Evolutionary conservation across 495 filamentous ascomycete species (phyloP).

Genomic region (Penicilliopsis zonata): DNA sequence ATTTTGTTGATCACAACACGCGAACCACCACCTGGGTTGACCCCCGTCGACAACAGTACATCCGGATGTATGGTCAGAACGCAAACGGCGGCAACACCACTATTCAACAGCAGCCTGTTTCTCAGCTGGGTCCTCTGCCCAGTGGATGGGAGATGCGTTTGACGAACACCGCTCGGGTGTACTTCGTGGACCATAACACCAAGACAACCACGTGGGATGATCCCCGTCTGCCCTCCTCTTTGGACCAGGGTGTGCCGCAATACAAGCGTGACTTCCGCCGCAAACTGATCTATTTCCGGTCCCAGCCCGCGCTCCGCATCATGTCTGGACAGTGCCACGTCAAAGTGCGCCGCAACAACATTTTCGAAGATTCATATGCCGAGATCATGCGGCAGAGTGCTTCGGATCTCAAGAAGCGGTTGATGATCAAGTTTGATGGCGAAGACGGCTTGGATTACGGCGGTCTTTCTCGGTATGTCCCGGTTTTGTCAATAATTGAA

Average conservation of each 20-base stretch:
- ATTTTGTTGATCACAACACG: constrained; percentile 99
- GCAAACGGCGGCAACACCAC: constrained; percentile 62
- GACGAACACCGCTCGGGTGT: constrained; percentile 93
- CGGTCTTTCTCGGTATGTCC: constrained; percentile 78
- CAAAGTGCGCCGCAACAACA: constrained; percentile 91
- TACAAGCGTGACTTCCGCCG: constrained; percentile 98
- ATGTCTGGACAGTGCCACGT: constrained; percentile 95
- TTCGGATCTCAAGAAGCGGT: constrained; percentile 90
- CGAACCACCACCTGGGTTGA: constrained; percentile 99
- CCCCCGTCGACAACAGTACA: constrained; percentile 93
- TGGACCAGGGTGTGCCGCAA: constrained; percentile 97
- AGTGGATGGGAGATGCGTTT: constrained; percentile 99
- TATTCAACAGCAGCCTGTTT: constrained; percentile 95
- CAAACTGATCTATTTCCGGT: constrained; percentile 98
- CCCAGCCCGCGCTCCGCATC: constrained; percentile 90
- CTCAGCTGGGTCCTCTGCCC: constrained; percentile 89
- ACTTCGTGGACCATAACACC: constrained; percentile 99
- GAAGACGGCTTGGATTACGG: constrained; percentile 98
- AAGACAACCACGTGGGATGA: constrained; percentile 99
- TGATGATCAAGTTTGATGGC: constrained; percentile 99
- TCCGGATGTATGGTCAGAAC: constrained; percentile 87
- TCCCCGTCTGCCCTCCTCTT: constrained; percentile 82
- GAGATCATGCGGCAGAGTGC: constrained; percentile 96
- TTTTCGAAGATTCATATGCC: constrained; percentile 97
- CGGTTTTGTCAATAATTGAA: no score